phyloP scores from a whole-genome alignment of 192 early-diverging fungal genomes.

The Coemansia javaensis region DNA sequence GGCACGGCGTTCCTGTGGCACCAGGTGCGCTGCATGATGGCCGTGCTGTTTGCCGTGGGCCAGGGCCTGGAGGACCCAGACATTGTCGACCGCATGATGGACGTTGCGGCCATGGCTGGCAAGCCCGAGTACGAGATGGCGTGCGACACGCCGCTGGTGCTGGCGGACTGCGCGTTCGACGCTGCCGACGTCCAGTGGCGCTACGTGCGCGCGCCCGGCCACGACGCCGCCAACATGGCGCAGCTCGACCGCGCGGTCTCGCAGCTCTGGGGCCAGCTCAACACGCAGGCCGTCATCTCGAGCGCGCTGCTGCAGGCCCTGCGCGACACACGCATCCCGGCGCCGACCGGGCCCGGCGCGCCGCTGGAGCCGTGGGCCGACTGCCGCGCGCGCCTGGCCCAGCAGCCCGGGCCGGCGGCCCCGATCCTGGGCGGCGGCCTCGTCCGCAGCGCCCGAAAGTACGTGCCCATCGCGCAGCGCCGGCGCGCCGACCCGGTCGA shows the following conservation, averaged over 20 bases:
- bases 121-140: constrained; percentile 94
- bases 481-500: constrained; percentile 35
- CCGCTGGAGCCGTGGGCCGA: constrained; percentile 12
- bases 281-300: constrained; percentile 30
- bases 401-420: background rate
- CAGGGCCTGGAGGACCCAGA: constrained; percentile 69
- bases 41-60: constrained; percentile 81
- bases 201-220: constrained; percentile 37
- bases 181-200: constrained; percentile 56
- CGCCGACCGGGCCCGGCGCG: background rate
- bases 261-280: constrained; percentile 26
- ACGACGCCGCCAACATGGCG: constrained; percentile 24
- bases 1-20: constrained; percentile 96
- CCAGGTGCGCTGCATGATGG: constrained; percentile 96
- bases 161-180: constrained; percentile 80
- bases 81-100: constrained; percentile 65
- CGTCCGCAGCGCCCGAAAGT: constrained; percentile 18
- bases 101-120: constrained; percentile 57
- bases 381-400: constrained; percentile 5
- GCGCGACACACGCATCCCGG: constrained; percentile 14
- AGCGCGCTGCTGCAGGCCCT: constrained; percentile 40
- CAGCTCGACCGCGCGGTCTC: constrained; percentile 19
- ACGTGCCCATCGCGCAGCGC: constrained; percentile 36
- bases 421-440: constrained; percentile 30
- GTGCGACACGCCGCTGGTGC: constrained; percentile 77